These are phyloP conservation scores for Epichloe aotearoae DNA, from an alignment of 2,329 filamentous ascomycete genomes.

Conservation along the genomic window DNA sequence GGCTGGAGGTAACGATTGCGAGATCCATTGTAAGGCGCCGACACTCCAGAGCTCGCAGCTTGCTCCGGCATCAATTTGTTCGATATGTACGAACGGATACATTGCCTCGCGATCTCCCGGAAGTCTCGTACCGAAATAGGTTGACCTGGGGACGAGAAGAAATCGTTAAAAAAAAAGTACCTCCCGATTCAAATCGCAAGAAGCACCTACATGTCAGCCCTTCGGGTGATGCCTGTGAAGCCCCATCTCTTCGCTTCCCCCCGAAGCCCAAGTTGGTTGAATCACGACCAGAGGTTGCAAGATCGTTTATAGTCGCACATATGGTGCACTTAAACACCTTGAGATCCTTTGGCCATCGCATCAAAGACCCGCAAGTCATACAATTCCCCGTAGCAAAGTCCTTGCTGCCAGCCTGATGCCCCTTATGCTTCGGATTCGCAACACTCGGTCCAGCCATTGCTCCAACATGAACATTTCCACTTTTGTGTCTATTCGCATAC, in stretches of 20 bases:
- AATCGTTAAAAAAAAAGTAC: neutral
- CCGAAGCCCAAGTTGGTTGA: neutral
- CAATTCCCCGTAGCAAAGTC: constrained; percentile 61
- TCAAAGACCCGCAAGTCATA: constrained; percentile 72
- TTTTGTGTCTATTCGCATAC: constrained; percentile 19
- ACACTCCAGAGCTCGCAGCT: neutral
- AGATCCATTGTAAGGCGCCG: neutral
- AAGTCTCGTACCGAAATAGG: constrained; percentile 23
- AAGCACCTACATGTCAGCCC: constrained; percentile 1
- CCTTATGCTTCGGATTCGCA: constrained; percentile 16
- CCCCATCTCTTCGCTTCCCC: constrained; percentile 3
- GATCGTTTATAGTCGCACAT: constrained; percentile 74
- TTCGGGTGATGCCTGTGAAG: neutral
- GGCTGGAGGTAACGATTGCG: neutral
- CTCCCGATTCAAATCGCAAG: neutral
- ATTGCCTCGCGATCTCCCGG: constrained; percentile 20
- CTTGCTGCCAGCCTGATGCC: constrained; percentile 26
- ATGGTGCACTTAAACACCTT: constrained; percentile 70
- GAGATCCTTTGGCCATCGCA: constrained; percentile 64
- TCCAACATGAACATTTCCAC: constrained; percentile 16
- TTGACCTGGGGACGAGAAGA: constrained; percentile 10
- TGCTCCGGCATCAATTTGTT: constrained; percentile 12
- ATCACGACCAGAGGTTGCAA: constrained; percentile 25
- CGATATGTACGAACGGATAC: constrained; percentile 18
- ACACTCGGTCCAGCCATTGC: constrained; percentile 9